phyloP scores from a whole-genome alignment of 257 asterid genomes.

The Echites panduratus region DNA sequence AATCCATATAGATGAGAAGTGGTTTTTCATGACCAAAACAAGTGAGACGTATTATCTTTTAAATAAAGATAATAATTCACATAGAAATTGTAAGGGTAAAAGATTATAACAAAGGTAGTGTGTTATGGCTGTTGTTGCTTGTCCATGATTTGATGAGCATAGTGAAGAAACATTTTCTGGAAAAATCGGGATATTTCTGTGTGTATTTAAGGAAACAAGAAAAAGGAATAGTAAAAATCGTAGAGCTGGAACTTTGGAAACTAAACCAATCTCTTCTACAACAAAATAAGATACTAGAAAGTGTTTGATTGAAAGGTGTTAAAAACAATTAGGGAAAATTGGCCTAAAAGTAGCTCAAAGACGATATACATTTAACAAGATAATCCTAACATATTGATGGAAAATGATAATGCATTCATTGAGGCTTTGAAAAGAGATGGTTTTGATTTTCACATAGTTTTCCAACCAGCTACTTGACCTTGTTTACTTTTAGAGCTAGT shows the following conservation, averaged over 20 bases:
- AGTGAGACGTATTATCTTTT: too few relatives aligned
- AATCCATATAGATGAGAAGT: too few relatives aligned
- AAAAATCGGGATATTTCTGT: neutral
- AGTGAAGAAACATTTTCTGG: too few relatives aligned
- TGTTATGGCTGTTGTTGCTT: too few relatives aligned
- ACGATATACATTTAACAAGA: conserved; percentile 1
- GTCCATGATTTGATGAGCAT: too few relatives aligned
- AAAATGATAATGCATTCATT: neutral
- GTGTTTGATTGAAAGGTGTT: conserved; percentile 4
- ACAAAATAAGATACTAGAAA: neutral
- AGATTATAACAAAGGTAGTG: too few relatives aligned
- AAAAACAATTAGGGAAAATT: conserved; percentile 2
- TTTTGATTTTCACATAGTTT: too few relatives aligned
- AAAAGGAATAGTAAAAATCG: conserved; percentile 10
- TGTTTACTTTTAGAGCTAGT: neutral
- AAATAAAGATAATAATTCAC: too few relatives aligned
- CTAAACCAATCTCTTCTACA: neutral
- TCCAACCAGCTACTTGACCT: neutral
- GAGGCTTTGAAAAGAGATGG: neutral
- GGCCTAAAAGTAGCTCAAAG: neutral
- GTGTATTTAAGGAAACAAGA: neutral
- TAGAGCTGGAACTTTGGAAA: neutral
- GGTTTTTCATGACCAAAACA: too few relatives aligned
- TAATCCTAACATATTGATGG: conserved; percentile 5
- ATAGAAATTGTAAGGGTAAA: too few relatives aligned